phyloP scores from a whole-genome alignment of 192 early-diverging fungal genomes.

The Entophlyctis luteolus region DNA sequence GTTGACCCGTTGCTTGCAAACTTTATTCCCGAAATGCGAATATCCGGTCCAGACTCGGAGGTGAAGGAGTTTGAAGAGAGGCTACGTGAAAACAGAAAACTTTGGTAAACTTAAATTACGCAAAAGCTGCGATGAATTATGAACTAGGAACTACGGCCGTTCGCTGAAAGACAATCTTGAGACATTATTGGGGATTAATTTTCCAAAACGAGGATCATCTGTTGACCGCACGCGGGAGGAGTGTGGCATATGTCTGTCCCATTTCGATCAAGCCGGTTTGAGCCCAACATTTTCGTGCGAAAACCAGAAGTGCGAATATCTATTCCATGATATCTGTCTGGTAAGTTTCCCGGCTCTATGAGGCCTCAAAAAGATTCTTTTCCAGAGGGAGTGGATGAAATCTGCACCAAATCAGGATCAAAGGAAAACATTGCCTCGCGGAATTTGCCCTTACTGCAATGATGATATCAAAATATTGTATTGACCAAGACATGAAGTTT shows the following conservation, averaged over 20 bases:
- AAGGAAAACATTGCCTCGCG: neutral
- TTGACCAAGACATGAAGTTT: too few species aligned
- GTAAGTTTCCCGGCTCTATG: neutral
- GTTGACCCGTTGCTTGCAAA: neutral
- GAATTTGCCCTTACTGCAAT: conserved; percentile 10
- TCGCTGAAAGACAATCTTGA: neutral
- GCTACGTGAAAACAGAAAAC: neutral
- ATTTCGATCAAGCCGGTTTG: neutral
- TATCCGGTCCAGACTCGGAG: neutral
- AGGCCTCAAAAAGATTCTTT: neutral
- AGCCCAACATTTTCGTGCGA: neutral
- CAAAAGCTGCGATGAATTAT: neutral
- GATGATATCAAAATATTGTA: neutral
- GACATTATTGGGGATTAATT: neutral
- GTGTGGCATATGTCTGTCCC: neutral
- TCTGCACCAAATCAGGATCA: neutral
- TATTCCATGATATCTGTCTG: neutral
- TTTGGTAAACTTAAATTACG: neutral
- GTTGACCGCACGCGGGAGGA: neutral
- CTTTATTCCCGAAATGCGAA: neutral
- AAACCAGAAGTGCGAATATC: neutral
- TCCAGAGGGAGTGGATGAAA: neutral
- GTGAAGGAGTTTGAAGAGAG: neutral
- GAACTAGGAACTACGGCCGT: neutral
- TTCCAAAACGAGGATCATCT: neutral